Evolutionary conservation across 139 green algal species (phyloP), one percentile per base, ranked within the genome.

Genomic region (Eudorina sp.): DNA sequence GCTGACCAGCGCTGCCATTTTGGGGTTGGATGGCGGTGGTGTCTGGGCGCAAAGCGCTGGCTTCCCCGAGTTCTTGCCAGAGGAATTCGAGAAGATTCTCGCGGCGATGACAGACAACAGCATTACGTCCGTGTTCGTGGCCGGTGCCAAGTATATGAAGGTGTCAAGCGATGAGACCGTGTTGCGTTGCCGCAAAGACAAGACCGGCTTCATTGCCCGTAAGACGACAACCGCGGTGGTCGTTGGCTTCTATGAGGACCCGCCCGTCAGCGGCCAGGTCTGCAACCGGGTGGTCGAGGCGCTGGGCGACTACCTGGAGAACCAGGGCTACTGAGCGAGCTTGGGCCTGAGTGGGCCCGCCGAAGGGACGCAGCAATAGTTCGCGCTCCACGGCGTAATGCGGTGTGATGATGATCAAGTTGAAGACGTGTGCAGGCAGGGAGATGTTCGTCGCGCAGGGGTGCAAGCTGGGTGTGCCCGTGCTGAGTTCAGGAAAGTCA

Each of bases 241-340:
- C 2, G 77, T 97, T 43, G 95, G 95, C 69, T 93, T 97, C 53
- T 97, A 97, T 83, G 81, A 73, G 16, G 90, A 96, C 51, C 81
- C 81, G 19, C 89, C 86, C 0, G 93, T 95, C 9, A 90, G 92
- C 60, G 91, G 89, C 21, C 92, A 74, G 34, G 92, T 95, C 34
- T 95, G 92, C 89, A 95, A 93, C 78, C 64, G 89, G n/a, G 72
- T 95, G 9, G 94, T 97, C 5, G 95, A 97, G 79, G 90, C 91
- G 40, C 62, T 97, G 45, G 95, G 80, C 53, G 95, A 97, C 83
- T 97, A 96, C 74, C 85, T 97, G 3, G 91, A 93, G 23, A 92
- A 93, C 25, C 92, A 95, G 85, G 92, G 89, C 41, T 95, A 95
- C 41, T 96, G 40, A 79, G 55, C 55, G n/a, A 66, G 8, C 55